phyloP scores from a whole-genome alignment of 139 green algal species.

The Coelastrella sp. region DNA sequence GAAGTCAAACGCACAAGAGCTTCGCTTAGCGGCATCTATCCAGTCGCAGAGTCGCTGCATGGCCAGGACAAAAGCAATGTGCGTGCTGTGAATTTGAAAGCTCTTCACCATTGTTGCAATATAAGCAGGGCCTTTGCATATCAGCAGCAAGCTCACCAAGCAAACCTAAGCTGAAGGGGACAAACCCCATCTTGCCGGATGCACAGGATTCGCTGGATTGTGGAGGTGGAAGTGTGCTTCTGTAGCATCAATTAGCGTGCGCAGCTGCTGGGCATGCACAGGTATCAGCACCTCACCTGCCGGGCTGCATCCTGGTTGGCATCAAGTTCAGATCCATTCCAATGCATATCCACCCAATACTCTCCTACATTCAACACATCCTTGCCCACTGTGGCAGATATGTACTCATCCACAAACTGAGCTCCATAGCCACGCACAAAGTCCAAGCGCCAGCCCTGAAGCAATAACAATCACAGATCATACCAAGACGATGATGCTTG shows the following conservation, averaged over 20 bases:
- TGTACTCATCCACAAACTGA: slow-evolving; percentile 52
- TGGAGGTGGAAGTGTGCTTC: no score
- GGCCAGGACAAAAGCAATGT: background rate
- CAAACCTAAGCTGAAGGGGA: background rate
- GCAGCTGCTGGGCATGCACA: background rate
- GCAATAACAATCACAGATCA: background rate
- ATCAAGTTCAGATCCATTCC: slow-evolving; percentile 70
- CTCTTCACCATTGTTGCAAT: background rate
- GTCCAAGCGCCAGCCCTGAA: slow-evolving; percentile 83
- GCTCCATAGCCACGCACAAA: slow-evolving; percentile 75
- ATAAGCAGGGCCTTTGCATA: background rate
- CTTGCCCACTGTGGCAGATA: slow-evolving; percentile 34
- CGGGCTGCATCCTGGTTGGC: slow-evolving; percentile 89
- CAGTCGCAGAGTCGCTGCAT: slow-evolving; percentile 79
- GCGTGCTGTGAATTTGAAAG: background rate
- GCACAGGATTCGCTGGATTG: no score
- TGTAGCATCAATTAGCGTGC: background rate
- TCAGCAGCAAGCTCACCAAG: background rate
- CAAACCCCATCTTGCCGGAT: no score
- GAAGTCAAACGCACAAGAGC: slow-evolving; percentile 91
- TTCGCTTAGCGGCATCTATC: slow-evolving; percentile 65
- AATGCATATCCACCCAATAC: slow-evolving; percentile 52
- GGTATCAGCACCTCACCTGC: slow-evolving; percentile 58
- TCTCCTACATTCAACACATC: slow-evolving; percentile 53
- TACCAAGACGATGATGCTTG: slow-evolving; percentile 60